phyloP scores from a whole-genome alignment of 1,139 yeast genomes.

The Kluyveromyces marxianus region DNA sequence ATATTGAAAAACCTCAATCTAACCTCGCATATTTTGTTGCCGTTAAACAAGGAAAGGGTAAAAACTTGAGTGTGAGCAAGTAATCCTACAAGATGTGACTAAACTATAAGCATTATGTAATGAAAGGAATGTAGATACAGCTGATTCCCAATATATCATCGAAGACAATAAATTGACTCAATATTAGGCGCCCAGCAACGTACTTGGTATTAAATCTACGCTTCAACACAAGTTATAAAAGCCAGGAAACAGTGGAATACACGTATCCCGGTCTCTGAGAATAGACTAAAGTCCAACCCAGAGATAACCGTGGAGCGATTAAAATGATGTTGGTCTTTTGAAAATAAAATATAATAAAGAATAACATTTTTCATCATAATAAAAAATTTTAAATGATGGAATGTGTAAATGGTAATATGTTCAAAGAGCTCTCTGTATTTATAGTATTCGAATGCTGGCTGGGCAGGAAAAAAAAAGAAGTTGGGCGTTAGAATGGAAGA shows the following conservation, averaged over 20 bases:
- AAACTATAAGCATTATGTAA: not conserved
- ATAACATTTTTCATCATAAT: not conserved
- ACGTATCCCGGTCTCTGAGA: not conserved
- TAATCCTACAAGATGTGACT: not conserved
- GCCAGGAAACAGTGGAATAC: slow-evolving; percentile 2
- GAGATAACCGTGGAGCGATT: slow-evolving; percentile 9
- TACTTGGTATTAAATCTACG: slow-evolving; percentile 30
- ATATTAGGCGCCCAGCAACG: slow-evolving; percentile 41
- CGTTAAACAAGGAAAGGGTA: too few relatives aligned
- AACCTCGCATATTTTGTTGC: too few relatives aligned
- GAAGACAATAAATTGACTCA: slow-evolving; percentile 21
- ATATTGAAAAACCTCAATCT: too few relatives aligned
- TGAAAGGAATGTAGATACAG: slow-evolving; percentile 31
- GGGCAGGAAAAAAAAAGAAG: too few relatives aligned
- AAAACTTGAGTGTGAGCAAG: not conserved
- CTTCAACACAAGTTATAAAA: slow-evolving; percentile 12
- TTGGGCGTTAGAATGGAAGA: too few relatives aligned
- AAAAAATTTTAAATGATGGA: too few relatives aligned
- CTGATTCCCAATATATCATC: slow-evolving; percentile 37
- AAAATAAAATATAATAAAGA: not conserved
- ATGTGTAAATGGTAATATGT: too few relatives aligned
- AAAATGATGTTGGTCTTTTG: slow-evolving; percentile 10
- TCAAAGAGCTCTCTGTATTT: too few relatives aligned
- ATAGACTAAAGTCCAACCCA: not conserved
- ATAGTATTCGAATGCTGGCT: too few relatives aligned